A percentile compares a stretch with the other conserved stretches of the same genome.
Conservation (phyloP, 2,329 filamentous ascomycete genomes). For the Cercospora berteroae region DNA sequence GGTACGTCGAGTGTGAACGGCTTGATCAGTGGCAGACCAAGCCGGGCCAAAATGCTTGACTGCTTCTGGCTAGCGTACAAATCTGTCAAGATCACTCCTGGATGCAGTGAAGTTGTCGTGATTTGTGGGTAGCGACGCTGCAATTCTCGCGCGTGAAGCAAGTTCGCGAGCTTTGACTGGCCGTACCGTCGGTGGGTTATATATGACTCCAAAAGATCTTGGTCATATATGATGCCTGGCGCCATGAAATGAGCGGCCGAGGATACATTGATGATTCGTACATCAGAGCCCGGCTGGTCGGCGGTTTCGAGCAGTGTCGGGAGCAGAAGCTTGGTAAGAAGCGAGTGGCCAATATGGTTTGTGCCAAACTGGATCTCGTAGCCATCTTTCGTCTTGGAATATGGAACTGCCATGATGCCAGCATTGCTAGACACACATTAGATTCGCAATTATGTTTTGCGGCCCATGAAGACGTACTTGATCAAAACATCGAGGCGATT, state of each 20-base stretch:
- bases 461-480: conserved; percentile 26
- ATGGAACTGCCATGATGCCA: conserved; percentile 44
- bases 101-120: conserved; percentile 61
- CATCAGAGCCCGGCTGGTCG: conserved; percentile 39
- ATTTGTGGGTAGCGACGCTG: conserved; percentile 58
- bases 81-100: conserved; percentile 63
- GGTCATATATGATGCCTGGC: conserved; percentile 39
- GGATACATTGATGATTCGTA: conserved; percentile 48
- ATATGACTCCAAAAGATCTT: conserved; percentile 36
- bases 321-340: conserved; percentile 49
- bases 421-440: conserved; percentile 21
- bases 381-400: conserved; percentile 46
- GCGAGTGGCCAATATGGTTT: conserved; percentile 52
- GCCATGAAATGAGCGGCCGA: conserved; percentile 35
- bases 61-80: conserved; percentile 38
- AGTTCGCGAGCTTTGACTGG: conserved; percentile 59
- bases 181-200: conserved; percentile 54
- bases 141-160: conserved; percentile 62
- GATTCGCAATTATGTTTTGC: conserved; percentile 32
- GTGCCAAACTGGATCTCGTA: conserved; percentile 54
- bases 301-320: conserved; percentile 45
- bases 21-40: conserved; percentile 19
- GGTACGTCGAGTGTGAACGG: conserved; percentile 22
- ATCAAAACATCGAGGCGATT: conserved; percentile 39
- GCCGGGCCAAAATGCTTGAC: conserved; percentile 13